These are phyloP conservation scores for Grammothele lineata DNA, from an alignment of 768 basidiomycete species.

Conservation along the genomic window DNA sequence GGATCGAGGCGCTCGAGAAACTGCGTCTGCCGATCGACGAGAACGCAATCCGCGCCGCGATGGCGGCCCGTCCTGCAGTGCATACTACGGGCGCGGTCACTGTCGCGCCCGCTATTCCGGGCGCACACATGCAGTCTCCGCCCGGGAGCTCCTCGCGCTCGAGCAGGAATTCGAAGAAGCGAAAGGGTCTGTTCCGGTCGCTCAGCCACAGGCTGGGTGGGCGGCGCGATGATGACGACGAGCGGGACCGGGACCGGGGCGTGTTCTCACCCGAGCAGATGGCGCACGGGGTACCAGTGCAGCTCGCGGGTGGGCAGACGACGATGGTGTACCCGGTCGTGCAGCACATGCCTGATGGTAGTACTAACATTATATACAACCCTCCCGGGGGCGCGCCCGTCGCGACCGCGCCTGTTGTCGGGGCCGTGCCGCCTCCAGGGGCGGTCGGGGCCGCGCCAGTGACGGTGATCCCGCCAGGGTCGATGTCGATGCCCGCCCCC, in stretches of 20 bases:
- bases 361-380: slow-evolving; percentile 12
- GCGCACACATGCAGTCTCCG: not conserved
- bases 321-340: slow-evolving; percentile 18
- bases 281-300: slow-evolving; percentile 7
- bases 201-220: slow-evolving; percentile 29
- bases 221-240: slow-evolving; percentile 14
- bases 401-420: not conserved
- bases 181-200: slow-evolving; percentile 44
- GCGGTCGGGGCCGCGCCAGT: not conserved
- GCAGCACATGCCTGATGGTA: slow-evolving; percentile 15
- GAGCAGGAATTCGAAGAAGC: slow-evolving; percentile 24
- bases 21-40: slow-evolving; percentile 31
- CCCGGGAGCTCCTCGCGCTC: slow-evolving; percentile 2
- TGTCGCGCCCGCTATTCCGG: slow-evolving; percentile 12
- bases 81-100: slow-evolving; percentile 25
- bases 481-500: not conserved
- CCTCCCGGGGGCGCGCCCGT: slow-evolving; percentile 1
- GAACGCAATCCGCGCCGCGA: slow-evolving; percentile 20
- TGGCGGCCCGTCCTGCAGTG: slow-evolving; percentile 33
- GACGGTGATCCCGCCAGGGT: not conserved
- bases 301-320: slow-evolving; percentile 12
- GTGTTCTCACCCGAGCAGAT: too few relatives aligned
- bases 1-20: slow-evolving; percentile 45
- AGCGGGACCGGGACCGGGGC: too few relatives aligned
- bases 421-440: not conserved